Evolutionary conservation across 2,329 filamentous ascomycete genomes (phyloP), one percentile per base, ranked within the genome.

Genomic region (Mycogone perniciosa): DNA sequence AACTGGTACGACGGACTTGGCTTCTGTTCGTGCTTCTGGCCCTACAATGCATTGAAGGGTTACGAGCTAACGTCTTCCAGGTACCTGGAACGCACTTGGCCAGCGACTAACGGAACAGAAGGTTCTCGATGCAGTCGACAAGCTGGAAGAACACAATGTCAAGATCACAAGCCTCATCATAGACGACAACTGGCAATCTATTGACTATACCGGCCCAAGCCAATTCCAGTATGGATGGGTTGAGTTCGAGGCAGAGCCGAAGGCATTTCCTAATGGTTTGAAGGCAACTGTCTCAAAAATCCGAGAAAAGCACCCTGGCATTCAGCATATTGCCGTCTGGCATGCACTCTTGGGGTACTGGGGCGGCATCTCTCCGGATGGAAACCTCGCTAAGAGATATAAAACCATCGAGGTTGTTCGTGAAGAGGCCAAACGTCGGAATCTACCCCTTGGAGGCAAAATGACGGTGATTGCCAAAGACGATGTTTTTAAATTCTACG

Each of bases 141-240:
- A 79, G 1, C 72, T 99, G 8, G 78, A 84, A 4, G 73, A 82
- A 31, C 78, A 87, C 50, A 79, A 84, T 1, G 88, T 99, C 61
- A 83, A 86, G 39, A 77, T 97, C 42, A 85, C 83, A 0, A 95
- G 84, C 61, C 75, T 99, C 2, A 96, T 97, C 54, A 95, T 99
- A 55, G 93, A 99, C 60, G 93, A 99, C 64, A 95, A 95, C 60
- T 99, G 93, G 93, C 91, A 96, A 67, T 81, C 85, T 7, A 76
- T 95, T 43, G 81, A 80, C 56, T 58, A 75, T 31, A 59, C 63
- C 27, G 75, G 75, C 0, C 62, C 73, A 4, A 72, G 74, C 13
- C 76, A 81, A 55, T 81, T 78, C 55, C 76, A 80, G 45, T 70
- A 79, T 51, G 79, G 84, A 29, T 95, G 88, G 89, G 80, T 81